Conservation (phyloP, 2,329 filamentous ascomycete genomes). For the Penicillium sp. region DNA sequence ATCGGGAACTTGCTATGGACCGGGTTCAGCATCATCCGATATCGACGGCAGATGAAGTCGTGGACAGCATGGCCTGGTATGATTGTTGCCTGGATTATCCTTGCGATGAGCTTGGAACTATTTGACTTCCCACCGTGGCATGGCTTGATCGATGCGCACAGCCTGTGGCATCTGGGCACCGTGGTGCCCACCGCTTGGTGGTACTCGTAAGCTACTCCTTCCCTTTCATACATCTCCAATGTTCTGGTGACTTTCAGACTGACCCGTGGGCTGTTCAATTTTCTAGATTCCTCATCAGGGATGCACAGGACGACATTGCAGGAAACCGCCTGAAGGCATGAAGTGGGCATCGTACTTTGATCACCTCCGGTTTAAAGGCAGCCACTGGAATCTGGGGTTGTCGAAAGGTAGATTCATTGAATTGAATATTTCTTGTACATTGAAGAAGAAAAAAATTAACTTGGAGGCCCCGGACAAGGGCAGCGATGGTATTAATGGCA, state of each 20-base stretch:
- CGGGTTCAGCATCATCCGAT: slow-evolving; percentile 71
- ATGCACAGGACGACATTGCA: slow-evolving; percentile 75
- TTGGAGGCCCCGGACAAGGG: too few relatives aligned
- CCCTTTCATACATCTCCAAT: slow-evolving; percentile 8
- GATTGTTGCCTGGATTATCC: slow-evolving; percentile 83
- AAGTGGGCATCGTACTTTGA: not conserved
- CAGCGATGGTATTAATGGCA: too few relatives aligned
- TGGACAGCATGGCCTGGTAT: slow-evolving; percentile 90
- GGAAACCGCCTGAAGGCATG: slow-evolving; percentile 66
- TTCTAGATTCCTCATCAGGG: slow-evolving; percentile 74
- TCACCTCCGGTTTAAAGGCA: too few relatives aligned
- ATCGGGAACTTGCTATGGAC: slow-evolving; percentile 80
- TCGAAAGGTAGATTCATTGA: too few relatives aligned
- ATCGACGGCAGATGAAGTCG: slow-evolving; percentile 60
- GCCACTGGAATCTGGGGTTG: too few relatives aligned
- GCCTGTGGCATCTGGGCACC: slow-evolving; percentile 90
- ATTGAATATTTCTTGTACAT: too few relatives aligned
- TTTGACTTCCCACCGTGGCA: slow-evolving; percentile 85
- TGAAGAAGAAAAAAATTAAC: too few relatives aligned
- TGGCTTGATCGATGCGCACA: slow-evolving; percentile 85
- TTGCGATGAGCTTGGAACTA: slow-evolving; percentile 92
- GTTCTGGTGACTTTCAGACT: not conserved
- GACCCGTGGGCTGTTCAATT: slow-evolving; percentile 2
- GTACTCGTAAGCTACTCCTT: slow-evolving; percentile 68
- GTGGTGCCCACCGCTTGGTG: slow-evolving; percentile 81